These are phyloP conservation scores for Micromonas commoda DNA, from an alignment of 139 green algal species.

Conservation along the genomic window DNA sequence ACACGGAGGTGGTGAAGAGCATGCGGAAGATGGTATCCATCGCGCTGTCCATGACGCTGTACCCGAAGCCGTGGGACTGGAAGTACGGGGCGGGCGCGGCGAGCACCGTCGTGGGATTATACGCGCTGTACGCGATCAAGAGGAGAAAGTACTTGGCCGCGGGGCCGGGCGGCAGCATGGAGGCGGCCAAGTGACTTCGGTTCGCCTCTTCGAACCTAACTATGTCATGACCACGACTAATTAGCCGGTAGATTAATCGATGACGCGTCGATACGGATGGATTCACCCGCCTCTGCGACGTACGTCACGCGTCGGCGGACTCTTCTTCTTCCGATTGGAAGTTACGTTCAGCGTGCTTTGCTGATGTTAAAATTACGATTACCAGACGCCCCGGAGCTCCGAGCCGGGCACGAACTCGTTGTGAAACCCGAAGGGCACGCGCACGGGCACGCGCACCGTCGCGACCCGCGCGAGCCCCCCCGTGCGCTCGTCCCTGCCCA, in stretches of 20 bases:
- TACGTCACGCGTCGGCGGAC: too few species aligned
- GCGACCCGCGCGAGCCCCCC: not conserved
- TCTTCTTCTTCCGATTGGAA: too few species aligned
- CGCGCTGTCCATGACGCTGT: conserved; percentile 45
- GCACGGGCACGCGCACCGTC: conserved; percentile 15
- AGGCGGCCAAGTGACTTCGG: conserved; percentile 12
- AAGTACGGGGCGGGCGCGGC: not conserved
- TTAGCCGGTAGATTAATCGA: too few species aligned
- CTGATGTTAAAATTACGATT: too few species aligned
- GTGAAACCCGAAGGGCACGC: conserved; percentile 34
- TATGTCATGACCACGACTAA: too few species aligned
- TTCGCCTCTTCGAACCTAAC: too few species aligned
- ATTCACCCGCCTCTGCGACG: too few species aligned
- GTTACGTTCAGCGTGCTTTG: too few species aligned
- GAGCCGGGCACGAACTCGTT: conserved; percentile 2
- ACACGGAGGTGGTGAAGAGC: conserved; percentile 57
- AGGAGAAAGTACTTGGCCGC: not conserved
- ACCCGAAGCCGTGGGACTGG: conserved; percentile 47
- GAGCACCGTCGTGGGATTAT: not conserved
- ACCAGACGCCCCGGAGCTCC: not conserved
- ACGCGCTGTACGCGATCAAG: not conserved
- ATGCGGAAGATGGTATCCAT: conserved; percentile 47
- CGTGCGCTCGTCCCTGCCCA: too few species aligned
- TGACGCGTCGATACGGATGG: too few species aligned
- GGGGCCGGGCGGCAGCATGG: not conserved